Evolutionary conservation across 2,329 filamentous ascomycete genomes (phyloP).

Genomic region (Sporothrix pseudoabietina): DNA sequence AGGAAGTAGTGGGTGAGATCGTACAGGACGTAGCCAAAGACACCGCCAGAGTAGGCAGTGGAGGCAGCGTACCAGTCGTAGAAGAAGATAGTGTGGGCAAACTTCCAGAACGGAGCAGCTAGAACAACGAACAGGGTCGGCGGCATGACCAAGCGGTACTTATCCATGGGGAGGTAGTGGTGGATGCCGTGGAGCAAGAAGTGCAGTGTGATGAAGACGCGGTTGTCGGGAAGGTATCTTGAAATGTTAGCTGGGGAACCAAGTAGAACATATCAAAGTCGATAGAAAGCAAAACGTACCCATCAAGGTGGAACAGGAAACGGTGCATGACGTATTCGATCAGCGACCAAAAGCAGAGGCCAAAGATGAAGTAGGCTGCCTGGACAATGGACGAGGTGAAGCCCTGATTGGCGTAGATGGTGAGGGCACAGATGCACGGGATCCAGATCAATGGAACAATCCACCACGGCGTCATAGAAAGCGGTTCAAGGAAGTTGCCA

Average conservation of each 20-base stretch:
- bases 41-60: constrained; percentile 80
- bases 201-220: constrained; percentile 80
- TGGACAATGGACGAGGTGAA: constrained; percentile 54
- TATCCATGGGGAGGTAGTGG: constrained; percentile 99
- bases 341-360: constrained; percentile 81
- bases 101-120: constrained; percentile 86
- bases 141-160: constrained; percentile 95
- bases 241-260: constrained; percentile 9
- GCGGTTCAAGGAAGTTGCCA: constrained; percentile 97
- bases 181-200: constrained; percentile 96
- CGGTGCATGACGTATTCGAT: constrained; percentile 88
- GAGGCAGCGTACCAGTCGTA: constrained; percentile 83
- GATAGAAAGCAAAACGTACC: constrained; percentile 58
- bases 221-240: constrained; percentile 87
- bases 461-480: constrained; percentile 95
- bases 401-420: constrained; percentile 64
- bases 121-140: constrained; percentile 82
- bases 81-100: constrained; percentile 79
- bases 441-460: constrained; percentile 82
- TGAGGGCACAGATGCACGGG: constrained; percentile 75
- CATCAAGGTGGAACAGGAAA: constrained; percentile 90
- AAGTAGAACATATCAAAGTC: background rate
- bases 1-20: constrained; percentile 98
- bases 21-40: constrained; percentile 96
- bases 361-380: constrained; percentile 66